phyloP scores from a whole-genome alignment of 2,329 filamentous ascomycete species.

The Thelonectria rubi region DNA sequence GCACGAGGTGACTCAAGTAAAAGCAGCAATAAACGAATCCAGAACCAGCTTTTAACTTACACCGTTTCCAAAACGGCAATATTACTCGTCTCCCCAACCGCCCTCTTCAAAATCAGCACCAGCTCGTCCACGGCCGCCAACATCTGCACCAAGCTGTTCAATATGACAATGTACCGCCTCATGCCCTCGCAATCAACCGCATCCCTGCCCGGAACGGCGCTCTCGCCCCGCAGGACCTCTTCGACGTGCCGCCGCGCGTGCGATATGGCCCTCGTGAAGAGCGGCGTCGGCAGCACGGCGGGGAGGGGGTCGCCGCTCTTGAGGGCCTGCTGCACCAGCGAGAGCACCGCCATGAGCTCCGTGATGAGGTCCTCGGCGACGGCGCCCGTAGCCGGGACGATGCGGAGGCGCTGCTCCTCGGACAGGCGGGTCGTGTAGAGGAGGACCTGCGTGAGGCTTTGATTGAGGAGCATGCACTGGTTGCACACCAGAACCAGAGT shows the following conservation, averaged over 20 bases:
- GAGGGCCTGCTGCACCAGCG: conserved; percentile 19
- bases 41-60: not conserved
- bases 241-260: not conserved
- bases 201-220: not conserved
- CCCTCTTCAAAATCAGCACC: conserved; percentile 19
- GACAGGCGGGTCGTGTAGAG: conserved; percentile 4
- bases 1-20: too few species aligned
- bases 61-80: conserved; percentile 7
- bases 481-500: conserved; percentile 13
- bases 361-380: conserved; percentile 12
- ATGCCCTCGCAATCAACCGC: not conserved
- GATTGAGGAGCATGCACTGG: conserved; percentile 22
- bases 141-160: conserved; percentile 13
- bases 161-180: conserved; percentile 7
- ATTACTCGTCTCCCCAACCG: conserved; percentile 17
- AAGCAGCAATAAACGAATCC: too few species aligned
- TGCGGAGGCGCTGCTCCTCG: not conserved
- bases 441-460: conserved; percentile 15
- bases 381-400: conserved; percentile 8
- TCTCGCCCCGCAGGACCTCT: not conserved
- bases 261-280: conserved; percentile 8
- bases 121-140: conserved; percentile 12
- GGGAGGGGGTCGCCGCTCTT: conserved; percentile 22
- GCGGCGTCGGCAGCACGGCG: conserved; percentile 24
- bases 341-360: conserved; percentile 21